Percentiles rank a stretch among this genome's conserved stretches.
These are phyloP conservation scores for Yamadazyma akitaensis DNA, from an alignment of 805 yeast genomes.

Conservation along the genomic window DNA sequence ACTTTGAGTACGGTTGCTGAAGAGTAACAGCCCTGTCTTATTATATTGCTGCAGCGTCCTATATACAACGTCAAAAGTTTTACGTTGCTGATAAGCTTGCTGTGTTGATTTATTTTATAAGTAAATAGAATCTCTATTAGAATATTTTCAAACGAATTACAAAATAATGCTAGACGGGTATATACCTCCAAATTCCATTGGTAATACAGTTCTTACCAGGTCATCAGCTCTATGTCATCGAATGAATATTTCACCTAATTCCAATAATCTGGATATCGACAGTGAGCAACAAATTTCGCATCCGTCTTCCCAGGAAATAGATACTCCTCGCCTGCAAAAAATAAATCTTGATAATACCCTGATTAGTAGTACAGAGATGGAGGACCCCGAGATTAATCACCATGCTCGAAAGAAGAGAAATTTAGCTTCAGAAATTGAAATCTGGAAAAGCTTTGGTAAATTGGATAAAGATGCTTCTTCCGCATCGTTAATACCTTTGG, in stretches of 20 bases:
- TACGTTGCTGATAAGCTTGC: constrained; percentile 1
- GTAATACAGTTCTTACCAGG: not conserved
- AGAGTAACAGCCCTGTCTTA: not conserved
- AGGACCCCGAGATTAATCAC: not conserved
- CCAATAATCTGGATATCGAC: not conserved
- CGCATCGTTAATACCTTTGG: constrained; percentile 1
- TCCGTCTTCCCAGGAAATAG: not conserved
- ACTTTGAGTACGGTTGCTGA: not conserved
- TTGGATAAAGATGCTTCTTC: not conserved
- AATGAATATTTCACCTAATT: not conserved
- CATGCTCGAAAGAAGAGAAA: not conserved
- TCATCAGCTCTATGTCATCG: not conserved
- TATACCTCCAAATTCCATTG: not conserved
- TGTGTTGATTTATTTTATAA: not conserved
- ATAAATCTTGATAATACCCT: not conserved
- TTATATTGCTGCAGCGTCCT: constrained; percentile 1
- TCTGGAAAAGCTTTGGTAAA: not conserved
- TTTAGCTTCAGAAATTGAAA: not conserved
- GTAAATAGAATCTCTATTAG: not conserved
- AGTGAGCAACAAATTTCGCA: not conserved
- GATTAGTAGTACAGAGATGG: not conserved
- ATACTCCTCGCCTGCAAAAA: not conserved
- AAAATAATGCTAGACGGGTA: not conserved
- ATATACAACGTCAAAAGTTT: not conserved
- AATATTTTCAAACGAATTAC: not conserved